phyloP scores from a whole-genome alignment of 345 rosid species.

The Raphanus raphanistrum region DNA sequence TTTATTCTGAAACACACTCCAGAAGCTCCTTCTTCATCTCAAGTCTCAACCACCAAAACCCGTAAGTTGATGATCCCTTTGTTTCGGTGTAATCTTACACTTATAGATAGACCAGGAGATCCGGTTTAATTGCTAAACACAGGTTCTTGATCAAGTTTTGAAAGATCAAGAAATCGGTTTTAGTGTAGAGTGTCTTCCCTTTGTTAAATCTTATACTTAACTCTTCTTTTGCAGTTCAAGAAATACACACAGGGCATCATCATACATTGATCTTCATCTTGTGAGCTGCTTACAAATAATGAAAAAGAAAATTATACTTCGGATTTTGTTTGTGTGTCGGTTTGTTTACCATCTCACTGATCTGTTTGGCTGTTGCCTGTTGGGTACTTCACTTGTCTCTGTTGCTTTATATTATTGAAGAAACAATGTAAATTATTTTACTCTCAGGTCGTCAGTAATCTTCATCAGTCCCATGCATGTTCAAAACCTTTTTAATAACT shows the following conservation, averaged over 20 bases:
- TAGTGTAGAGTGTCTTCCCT: neutral
- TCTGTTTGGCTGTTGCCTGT: constrained; percentile 17
- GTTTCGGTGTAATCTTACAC: neutral
- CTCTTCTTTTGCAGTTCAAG: constrained; percentile 27
- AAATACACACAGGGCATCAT: constrained; percentile 22
- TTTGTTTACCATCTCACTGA: constrained; percentile 3
- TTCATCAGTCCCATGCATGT: constrained; percentile 7
- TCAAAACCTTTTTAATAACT: neutral
- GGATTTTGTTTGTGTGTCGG: too few species aligned
- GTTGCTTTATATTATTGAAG: too few species aligned
- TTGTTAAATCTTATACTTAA: constrained; percentile 6
- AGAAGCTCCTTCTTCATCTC: constrained; percentile 30
- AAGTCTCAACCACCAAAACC: constrained; percentile 17
- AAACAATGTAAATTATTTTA: constrained; percentile 1
- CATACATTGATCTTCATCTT: constrained; percentile 4
- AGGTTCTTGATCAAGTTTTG: neutral
- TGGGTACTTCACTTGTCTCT: too few species aligned
- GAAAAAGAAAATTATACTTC: too few species aligned
- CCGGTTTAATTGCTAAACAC: neutral
- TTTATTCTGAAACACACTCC: constrained; percentile 55
- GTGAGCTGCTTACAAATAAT: constrained; percentile 29
- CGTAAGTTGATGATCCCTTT: constrained; percentile 12
- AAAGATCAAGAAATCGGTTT: neutral
- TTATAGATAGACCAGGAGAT: neutral
- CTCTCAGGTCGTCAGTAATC: neutral